Conservation (phyloP, 257 asterid genomes). For the Solanum virginianum region DNA sequence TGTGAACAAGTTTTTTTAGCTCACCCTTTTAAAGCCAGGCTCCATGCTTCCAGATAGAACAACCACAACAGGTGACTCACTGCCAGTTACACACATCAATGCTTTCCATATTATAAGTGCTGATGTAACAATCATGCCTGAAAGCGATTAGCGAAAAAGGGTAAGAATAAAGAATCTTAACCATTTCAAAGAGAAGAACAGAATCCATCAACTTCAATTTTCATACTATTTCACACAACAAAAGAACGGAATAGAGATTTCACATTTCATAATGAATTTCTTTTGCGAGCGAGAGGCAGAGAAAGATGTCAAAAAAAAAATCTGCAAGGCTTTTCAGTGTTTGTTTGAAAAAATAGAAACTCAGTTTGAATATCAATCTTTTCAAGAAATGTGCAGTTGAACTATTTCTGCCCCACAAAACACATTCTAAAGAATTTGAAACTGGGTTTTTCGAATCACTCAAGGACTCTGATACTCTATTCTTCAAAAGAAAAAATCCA, state of each 20-base stretch:
- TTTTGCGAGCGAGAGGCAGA: background rate
- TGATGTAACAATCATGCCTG: conserved; percentile 97
- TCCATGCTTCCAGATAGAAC: conserved; percentile 99
- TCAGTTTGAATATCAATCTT: background rate
- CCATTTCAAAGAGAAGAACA: background rate
- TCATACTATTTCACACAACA: background rate
- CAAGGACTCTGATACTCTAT: background rate
- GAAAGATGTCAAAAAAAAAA: background rate
- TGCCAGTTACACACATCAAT: conserved; percentile 86
- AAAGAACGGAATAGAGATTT: background rate
- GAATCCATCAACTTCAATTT: background rate
- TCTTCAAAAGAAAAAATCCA: background rate
- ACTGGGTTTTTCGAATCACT: background rate
- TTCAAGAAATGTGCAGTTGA: background rate
- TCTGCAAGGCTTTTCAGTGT: background rate
- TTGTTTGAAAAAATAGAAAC: background rate
- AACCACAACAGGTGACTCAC: conserved; percentile 98
- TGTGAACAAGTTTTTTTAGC: background rate
- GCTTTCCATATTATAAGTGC: conserved; percentile 99
- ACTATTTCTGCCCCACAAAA: background rate
- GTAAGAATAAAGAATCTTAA: background rate
- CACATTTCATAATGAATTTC: background rate
- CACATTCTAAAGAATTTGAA: background rate
- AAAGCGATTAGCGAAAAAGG: background rate
- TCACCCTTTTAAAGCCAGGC: conserved; percentile 96